Evolutionary conservation across 2,329 filamentous ascomycete genomes (phyloP).

Genomic region (Colletotrichum navitas): DNA sequence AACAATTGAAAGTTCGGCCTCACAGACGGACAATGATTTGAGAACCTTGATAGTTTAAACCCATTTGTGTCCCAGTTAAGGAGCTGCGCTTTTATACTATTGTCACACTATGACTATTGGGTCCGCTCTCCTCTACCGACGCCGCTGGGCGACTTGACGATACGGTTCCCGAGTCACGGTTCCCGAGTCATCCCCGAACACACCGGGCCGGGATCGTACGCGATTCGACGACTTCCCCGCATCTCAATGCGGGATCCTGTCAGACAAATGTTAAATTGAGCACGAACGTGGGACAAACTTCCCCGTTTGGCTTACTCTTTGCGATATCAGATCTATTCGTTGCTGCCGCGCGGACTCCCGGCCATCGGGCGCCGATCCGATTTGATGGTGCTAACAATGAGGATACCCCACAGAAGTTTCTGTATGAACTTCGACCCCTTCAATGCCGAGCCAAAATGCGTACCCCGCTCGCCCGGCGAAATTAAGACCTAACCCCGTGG

Average conservation of each 20-base stretch:
- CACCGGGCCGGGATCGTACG: constrained; percentile 24
- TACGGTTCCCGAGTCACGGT: constrained; percentile 30
- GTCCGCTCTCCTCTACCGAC: constrained; percentile 14
- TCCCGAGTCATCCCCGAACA: constrained; percentile 37
- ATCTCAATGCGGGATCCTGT: constrained; percentile 12
- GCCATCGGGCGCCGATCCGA: constrained; percentile 24
- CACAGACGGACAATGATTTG: background rate
- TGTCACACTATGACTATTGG: background rate
- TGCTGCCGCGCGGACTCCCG: constrained; percentile 9
- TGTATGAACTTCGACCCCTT: constrained; percentile 7
- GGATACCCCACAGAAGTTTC: constrained; percentile 28
- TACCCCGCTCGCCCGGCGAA: constrained; percentile 21
- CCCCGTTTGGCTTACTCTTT: constrained; percentile 24
- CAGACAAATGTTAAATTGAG: constrained; percentile 23
- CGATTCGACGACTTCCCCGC: constrained; percentile 38
- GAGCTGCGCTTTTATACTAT: constrained; percentile 10
- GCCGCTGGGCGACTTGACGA: constrained; percentile 18
- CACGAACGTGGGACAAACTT: constrained; percentile 28
- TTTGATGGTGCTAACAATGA: constrained; percentile 15
- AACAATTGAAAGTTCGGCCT: background rate
- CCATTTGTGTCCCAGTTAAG: background rate
- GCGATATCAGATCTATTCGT: constrained; percentile 4
- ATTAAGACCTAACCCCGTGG: constrained; percentile 26
- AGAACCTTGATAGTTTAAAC: constrained; percentile 22
- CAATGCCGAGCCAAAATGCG: constrained; percentile 8